Base-by-base conservation (phyloP, 2,329 filamentous ascomycete species). In the Chrysosphaeria jannelii region DNA sequence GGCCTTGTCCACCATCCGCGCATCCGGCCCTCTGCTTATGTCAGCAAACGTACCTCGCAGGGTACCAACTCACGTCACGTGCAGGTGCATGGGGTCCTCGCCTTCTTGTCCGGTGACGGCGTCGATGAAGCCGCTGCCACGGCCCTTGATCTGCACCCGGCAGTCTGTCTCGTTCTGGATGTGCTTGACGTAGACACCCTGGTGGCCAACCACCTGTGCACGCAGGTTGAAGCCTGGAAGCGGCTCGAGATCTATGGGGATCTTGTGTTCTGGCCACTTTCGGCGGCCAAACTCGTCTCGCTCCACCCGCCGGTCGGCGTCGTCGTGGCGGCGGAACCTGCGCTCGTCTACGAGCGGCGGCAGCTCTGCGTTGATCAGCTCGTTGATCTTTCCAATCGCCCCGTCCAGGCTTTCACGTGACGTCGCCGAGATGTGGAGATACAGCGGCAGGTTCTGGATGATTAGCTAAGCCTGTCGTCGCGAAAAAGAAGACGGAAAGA, bases 261-360 rank as follows among this genome's bases (percentile, higher is more conserved):
- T 89, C 36, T 72, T 76, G 47, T 91, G 78, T 39, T 93, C 85
- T 1, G 85, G 81, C 85, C 85, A 97, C 74, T 93, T 97, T 34
- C 79, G 76, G 14, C 3, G 23, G 22, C 3, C 12, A 14, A 7
- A 9, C 39, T 90, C 76, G 38, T 91, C 81, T 28, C 76, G 64
- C 44, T 93, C 85, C 22, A 88, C 35, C 2, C 21, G 19, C 20
- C 26, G 25, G 5, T 34, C 63, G 27, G 85, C 72, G 19, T 60
- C 59, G 8, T 33, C 29, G 31, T 75, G 60, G 30, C 78, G 67
- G 29, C 78, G 66, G 47, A 93, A 90, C 23, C 81, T 65, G 36
- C 81, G 61, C 44, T 97, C 81, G 35, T 97, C 85, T 23, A 97
- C 79, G 13, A 97, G 54, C 36, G 89, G 85, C 2, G 85, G 85